Evolutionary conservation across 2,329 filamentous ascomycete species (phyloP), one percentile per base, ranked within the genome.

Genomic region (Truncatella angustata): DNA sequence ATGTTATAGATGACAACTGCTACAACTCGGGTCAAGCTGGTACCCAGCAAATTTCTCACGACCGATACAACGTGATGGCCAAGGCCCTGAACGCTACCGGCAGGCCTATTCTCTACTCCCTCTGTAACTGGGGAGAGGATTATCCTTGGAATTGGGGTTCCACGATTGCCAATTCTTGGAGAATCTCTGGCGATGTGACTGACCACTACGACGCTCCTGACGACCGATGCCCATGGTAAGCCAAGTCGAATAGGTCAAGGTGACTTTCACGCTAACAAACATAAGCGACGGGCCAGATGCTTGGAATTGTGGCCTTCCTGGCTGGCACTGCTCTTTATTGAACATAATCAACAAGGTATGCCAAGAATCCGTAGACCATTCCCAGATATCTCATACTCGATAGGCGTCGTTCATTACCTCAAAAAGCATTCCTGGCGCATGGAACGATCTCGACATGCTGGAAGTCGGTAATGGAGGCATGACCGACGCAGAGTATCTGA

Each of bases 1-100:
- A 24, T 44, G 11, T 16, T 21, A 26, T 21, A 50, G 47, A 79
- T 55, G 76, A 79, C 56, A 78, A 78, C 56, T 79, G 76, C 58
- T 65, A 65, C 55, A 63, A 66, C 47, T 59, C 60, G 46, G 62
- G 62, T 21, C 40, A 58, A 5, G 57, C 55, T 39, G 63, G 63
- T 24, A 59, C 58, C 18, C 63, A 59, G 43, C 47, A 58, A 24
- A 59, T 63, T 35, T 64, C 62, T 7, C 63, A 61, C 50, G 60
- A 61, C 49, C 54, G 63, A 23, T 68, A 62, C 52, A 60, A 58
- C 32, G 59, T 56, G 47, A 70, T 71, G 68, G 52, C 64, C 14
- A 60, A 69, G 49, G 69, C 67, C 5, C 53, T 71, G 35, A 63
- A 64, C n/a, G 60, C 60, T 24, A 66, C 67, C 4, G 65, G 65